A percentile compares a stretch with the other conserved stretches of the same genome.
Evolutionary conservation across 2,329 filamentous ascomycete genomes (phyloP).

Genomic region (Nigrospora osmanthi): DNA sequence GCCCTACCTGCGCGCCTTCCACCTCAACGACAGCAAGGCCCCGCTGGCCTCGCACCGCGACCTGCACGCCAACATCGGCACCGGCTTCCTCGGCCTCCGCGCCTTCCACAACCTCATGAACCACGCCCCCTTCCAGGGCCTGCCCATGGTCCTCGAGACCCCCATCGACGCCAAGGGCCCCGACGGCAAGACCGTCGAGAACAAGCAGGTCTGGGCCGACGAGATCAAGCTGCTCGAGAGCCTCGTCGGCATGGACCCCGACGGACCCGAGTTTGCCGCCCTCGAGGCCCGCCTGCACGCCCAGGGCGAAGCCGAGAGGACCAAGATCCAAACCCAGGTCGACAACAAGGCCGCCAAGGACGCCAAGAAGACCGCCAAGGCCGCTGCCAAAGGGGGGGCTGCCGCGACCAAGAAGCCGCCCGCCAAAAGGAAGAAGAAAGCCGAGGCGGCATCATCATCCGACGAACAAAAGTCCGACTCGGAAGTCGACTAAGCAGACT

Average conservation of each 20-base stretch:
- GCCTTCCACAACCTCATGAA: slow-evolving; percentile 93
- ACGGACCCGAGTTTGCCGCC: slow-evolving; percentile 62
- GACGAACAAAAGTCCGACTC: slow-evolving; percentile 16
- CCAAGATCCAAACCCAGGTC: slow-evolving; percentile 70
- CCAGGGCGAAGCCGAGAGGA: slow-evolving; percentile 62
- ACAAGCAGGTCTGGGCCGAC: slow-evolving; percentile 78
- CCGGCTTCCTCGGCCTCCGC: slow-evolving; percentile 81
- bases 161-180: slow-evolving; percentile 68
- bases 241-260: slow-evolving; percentile 74
- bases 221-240: slow-evolving; percentile 94
- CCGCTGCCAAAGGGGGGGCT: slow-evolving; percentile 6
- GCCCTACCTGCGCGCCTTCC: slow-evolving; percentile 74
- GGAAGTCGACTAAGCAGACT: too few species aligned
- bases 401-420: not conserved
- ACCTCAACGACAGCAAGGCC: slow-evolving; percentile 94
- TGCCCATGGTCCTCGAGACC: slow-evolving; percentile 96
- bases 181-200: slow-evolving; percentile 62
- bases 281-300: slow-evolving; percentile 59
- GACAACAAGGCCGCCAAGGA: slow-evolving; percentile 64
- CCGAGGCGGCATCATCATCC: slow-evolving; percentile 6
- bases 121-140: slow-evolving; percentile 60
- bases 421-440: slow-evolving; percentile 20
- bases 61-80: slow-evolving; percentile 92
- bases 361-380: slow-evolving; percentile 28
- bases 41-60: slow-evolving; percentile 77